Conservation (phyloP, 2,329 filamentous ascomycete genomes). For the Capronia coronata region DNA sequence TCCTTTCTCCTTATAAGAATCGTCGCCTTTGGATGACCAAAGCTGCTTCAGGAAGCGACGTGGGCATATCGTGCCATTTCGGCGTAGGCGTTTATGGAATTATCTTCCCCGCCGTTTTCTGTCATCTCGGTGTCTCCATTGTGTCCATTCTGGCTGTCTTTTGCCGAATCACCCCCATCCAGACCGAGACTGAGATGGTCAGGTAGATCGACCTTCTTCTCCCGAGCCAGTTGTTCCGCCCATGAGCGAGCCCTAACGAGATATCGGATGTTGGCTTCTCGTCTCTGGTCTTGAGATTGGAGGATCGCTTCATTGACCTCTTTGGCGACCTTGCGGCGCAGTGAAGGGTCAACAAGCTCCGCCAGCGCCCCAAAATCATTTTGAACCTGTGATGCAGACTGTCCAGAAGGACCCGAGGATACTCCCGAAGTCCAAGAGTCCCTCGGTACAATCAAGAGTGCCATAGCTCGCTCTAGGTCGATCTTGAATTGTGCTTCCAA, state of each 20-base stretch:
- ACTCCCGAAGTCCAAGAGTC: conserved; percentile 57
- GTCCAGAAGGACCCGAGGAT: conserved; percentile 5
- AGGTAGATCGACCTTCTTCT: conserved; percentile 42
- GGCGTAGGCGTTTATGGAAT: conserved; percentile 7
- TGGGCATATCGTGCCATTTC: conserved; percentile 22
- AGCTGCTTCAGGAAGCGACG: conserved; percentile 11
- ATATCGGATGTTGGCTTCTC: conserved; percentile 74
- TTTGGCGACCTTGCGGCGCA: conserved; percentile 77
- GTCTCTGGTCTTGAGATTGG: conserved; percentile 61
- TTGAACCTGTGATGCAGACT: conserved; percentile 17
- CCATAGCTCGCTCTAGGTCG: conserved; percentile 88
- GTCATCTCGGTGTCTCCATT: conserved; percentile 28
- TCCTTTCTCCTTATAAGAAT: neutral
- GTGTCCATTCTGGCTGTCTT: conserved; percentile 20
- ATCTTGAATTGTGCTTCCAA: conserved; percentile 73
- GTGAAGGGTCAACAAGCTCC: conserved; percentile 67
- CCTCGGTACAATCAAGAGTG: conserved; percentile 78
- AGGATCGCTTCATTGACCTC: conserved; percentile 86
- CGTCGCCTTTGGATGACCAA: neutral
- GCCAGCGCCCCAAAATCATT: conserved; percentile 49
- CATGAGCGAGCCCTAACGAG: conserved; percentile 77
- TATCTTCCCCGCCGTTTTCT: conserved; percentile 18
- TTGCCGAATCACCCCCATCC: conserved; percentile 25
- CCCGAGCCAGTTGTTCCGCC: conserved; percentile 60
- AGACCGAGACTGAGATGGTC: conserved; percentile 42